Evolutionary conservation across 2,329 filamentous ascomycete species (phyloP), one percentile per base, ranked within the genome.

Genomic region (Sarocladium oryzae): DNA sequence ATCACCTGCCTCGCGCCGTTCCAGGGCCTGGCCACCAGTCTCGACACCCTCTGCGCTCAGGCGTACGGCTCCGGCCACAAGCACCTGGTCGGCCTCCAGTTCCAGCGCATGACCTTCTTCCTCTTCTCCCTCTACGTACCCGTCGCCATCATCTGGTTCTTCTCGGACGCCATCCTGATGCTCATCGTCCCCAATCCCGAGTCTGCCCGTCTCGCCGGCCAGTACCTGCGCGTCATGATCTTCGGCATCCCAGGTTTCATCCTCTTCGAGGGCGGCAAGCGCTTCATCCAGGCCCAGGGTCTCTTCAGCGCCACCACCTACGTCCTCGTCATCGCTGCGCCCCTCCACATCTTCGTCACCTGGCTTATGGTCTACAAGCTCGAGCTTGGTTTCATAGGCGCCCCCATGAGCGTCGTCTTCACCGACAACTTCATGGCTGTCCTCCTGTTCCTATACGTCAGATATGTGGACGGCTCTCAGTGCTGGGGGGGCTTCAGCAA

Each of bases 31-130:
- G 86, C 90, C 1, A 97, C 92, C 4, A 89, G 86, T 56, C 75
- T 97, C 33, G 92, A 97, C 68, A 97, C 92, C 0, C 81, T 97
- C 2, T 96, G 92, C 66, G 82, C 92, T 0, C 92, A 97, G 67
- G 92, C 93, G 1, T 97, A 95, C 63, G 92, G 93, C 2, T 95
- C 88, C 1, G 92, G 92, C 0, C 87, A 86, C 64, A 95, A 87
- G 63, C 87, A 91, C 58, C 79, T 97, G 4, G 92, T 97, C 10
- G 88, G 88, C 2, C 66, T 93, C 51, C 88, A 93, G 60, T 77
- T 89, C 56, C 87, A 93, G 68, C 78, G 88, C 52, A 92, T 92
- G 88, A 74, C 88, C 1, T 86, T 76, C 62, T 91, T 93, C 62
- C 76, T 93, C 2, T 84, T 86, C 72, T 65, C 76, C 2, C 77